A percentile compares a stretch with the other conserved stretches of the same genome.
These are phyloP conservation scores for Candida incommunis DNA, from an alignment of 805 yeast genomes.

Conservation along the genomic window DNA sequence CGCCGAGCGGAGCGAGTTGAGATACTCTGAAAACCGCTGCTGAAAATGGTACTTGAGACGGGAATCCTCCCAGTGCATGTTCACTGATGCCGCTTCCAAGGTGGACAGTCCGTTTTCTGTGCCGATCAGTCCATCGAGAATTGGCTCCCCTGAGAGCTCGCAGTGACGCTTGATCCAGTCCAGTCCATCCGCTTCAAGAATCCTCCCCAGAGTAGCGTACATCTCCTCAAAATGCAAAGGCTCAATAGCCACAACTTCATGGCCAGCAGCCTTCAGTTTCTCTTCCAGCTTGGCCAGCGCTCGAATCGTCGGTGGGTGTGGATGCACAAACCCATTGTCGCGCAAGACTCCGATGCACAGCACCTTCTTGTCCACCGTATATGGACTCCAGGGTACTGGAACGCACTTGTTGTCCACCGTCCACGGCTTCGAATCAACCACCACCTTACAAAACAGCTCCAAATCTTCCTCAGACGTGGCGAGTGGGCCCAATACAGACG, in stretches of 20 bases:
- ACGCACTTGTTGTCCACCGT: background rate
- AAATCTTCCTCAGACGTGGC: slow-evolving; percentile 48
- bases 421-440: slow-evolving; percentile 11
- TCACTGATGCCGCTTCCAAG: background rate
- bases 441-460: slow-evolving; percentile 47
- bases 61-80: background rate
- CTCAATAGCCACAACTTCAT: background rate
- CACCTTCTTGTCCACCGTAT: background rate
- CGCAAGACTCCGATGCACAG: background rate
- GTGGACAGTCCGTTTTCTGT: background rate
- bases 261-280: background rate
- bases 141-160: background rate
- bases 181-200: background rate
- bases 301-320: background rate
- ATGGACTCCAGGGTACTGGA: background rate
- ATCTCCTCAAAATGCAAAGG: background rate
- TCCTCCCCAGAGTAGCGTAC: background rate
- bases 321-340: background rate
- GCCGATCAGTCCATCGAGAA: slow-evolving; percentile 1
- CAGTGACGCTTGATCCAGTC: slow-evolving; percentile 1
- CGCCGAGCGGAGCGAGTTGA: background rate
- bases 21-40: background rate
- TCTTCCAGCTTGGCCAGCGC: background rate
- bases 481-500: slow-evolving; percentile 54
- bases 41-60: background rate